phyloP scores from a whole-genome alignment of 2,329 filamentous ascomycete genomes.

The Sclerotiophoma versabilis region DNA sequence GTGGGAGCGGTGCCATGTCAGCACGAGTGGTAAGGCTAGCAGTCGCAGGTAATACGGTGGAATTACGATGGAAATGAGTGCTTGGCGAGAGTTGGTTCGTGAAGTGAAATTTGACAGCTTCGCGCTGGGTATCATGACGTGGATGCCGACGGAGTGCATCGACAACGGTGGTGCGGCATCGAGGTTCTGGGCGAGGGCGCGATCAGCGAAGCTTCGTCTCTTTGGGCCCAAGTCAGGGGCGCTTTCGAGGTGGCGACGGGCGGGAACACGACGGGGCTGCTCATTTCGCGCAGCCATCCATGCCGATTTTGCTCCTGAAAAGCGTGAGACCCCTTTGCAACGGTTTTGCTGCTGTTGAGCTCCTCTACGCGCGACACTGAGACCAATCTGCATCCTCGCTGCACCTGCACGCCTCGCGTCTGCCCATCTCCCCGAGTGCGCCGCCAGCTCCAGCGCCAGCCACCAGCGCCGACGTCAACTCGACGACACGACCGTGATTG shows the following conservation, averaged over 20 bases:
- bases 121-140: slow-evolving; percentile 13
- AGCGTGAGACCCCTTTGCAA: slow-evolving; percentile 16
- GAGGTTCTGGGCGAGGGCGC: slow-evolving; percentile 17
- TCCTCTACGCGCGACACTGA: slow-evolving; percentile 15
- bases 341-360: slow-evolving; percentile 8
- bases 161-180: slow-evolving; percentile 16
- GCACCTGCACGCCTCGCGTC: background rate
- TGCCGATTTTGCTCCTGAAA: slow-evolving; percentile 21
- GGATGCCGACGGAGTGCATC: slow-evolving; percentile 10
- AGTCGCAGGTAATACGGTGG: background rate
- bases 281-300: slow-evolving; percentile 13
- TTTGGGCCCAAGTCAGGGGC: slow-evolving; percentile 20
- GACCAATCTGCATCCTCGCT: background rate
- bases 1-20: background rate
- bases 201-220: slow-evolving; percentile 13
- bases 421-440: background rate
- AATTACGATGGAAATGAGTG: background rate
- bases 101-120: background rate
- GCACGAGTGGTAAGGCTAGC: background rate
- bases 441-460: slow-evolving; percentile 6
- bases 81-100: slow-evolving; percentile 1
- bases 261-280: slow-evolving; percentile 14
- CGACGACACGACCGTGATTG: slow-evolving; percentile 11
- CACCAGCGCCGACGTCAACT: slow-evolving; percentile 10
- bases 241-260: slow-evolving; percentile 8